A percentile compares a stretch with the other conserved stretches of the same genome.
phyloP scores from a whole-genome alignment of 371 early-diverging fungal species.

The Apophysomyces ossiformis region DNA sequence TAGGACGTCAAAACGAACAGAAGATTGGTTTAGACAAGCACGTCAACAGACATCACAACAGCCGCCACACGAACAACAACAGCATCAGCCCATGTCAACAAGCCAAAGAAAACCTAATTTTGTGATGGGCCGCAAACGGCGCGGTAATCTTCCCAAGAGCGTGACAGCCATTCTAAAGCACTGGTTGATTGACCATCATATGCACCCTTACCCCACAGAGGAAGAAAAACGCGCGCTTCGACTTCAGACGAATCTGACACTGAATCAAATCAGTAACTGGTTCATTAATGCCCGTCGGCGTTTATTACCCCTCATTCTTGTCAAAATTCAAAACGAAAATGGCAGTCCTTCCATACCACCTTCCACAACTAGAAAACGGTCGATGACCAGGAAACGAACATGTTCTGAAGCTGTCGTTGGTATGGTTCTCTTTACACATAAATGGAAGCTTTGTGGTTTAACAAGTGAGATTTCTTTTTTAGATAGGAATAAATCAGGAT shows the following conservation, averaged over 20 bases:
- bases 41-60: too few species aligned
- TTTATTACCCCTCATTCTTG: slow-evolving; percentile 32
- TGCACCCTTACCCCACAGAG: slow-evolving; percentile 79
- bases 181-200: slow-evolving; percentile 71
- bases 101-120: neutral
- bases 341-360: neutral
- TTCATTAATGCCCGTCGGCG: slow-evolving; percentile 83
- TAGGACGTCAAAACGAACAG: neutral
- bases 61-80: neutral
- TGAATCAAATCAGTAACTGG: slow-evolving; percentile 83
- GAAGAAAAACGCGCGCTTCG: slow-evolving; percentile 66
- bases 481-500: slow-evolving; percentile 11
- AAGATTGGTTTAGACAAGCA: neutral
- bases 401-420: neutral
- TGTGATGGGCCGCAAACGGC: slow-evolving; percentile 27
- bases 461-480: neutral
- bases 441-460: too few species aligned
- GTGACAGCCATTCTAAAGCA: slow-evolving; percentile 61
- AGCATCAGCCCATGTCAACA: neutral
- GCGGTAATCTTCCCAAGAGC: slow-evolving; percentile 58
- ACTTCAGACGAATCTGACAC: slow-evolving; percentile 59
- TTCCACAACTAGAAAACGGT: neutral
- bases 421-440: too few species aligned
- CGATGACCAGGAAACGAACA: neutral
- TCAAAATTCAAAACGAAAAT: slow-evolving; percentile 10